Conservation (phyloP, 2,329 filamentous ascomycete species). For the Aspergillus uvarum region DNA sequence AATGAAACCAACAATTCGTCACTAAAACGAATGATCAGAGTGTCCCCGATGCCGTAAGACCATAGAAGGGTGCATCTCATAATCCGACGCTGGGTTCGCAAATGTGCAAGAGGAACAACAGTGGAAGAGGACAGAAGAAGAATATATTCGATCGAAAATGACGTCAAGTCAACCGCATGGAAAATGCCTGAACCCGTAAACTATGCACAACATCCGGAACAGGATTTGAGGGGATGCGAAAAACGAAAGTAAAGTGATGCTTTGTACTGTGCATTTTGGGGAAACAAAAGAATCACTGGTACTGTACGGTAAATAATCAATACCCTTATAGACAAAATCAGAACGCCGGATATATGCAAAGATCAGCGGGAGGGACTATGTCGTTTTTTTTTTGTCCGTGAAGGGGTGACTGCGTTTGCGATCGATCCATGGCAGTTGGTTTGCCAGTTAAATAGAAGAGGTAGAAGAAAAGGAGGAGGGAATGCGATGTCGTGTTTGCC, state of each 20-base stretch:
- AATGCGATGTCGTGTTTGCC: neutral
- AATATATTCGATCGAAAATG: conserved; percentile 15
- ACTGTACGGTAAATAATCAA: conserved; percentile 3
- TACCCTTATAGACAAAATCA: conserved; percentile 4
- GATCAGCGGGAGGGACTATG: neutral
- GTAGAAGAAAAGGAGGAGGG: neutral
- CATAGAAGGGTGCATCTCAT: neutral
- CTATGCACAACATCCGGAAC: conserved; percentile 13
- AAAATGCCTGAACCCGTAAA: conserved; percentile 2
- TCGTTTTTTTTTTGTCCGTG: neutral
- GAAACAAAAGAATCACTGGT: neutral
- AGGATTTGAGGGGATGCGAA: neutral
- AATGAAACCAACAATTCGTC: too few species aligned
- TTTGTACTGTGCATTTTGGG: neutral
- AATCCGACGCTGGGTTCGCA: neutral
- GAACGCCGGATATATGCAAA: conserved; percentile 9
- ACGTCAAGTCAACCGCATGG: conserved; percentile 1
- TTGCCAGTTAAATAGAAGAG: neutral
- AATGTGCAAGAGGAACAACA: neutral
- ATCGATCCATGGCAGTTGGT: neutral
- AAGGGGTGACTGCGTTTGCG: neutral
- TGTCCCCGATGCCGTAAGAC: neutral
- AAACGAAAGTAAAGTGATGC: conserved; percentile 1
- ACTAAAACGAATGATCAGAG: too few species aligned
- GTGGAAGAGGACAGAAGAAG: conserved; percentile 3